A percentile compares a stretch with the other conserved stretches of the same genome.
phyloP scores from a whole-genome alignment of 306 rosid genomes.

The Elaeagnus macrophylla region DNA sequence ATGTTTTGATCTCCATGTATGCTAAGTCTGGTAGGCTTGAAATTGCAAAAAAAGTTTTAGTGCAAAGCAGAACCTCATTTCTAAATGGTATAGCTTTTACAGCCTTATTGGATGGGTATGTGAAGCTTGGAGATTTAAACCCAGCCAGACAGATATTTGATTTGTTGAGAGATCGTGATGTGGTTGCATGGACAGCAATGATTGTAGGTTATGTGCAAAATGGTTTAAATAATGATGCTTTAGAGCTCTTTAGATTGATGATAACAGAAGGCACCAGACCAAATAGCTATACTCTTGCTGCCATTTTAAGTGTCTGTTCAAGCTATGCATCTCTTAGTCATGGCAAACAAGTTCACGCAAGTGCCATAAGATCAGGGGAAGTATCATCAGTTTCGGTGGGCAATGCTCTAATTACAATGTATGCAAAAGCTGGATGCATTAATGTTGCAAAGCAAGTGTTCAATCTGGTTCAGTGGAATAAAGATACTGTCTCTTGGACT shows the following conservation, averaged over 20 bases:
- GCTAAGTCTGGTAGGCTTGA: constrained; percentile 60
- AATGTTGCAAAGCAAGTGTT: constrained; percentile 55
- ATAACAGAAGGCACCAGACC: constrained; percentile 60
- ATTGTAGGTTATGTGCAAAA: constrained; percentile 74
- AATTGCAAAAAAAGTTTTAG: constrained; percentile 46
- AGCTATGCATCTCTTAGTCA: constrained; percentile 61
- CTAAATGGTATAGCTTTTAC: constrained; percentile 73
- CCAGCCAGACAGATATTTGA: constrained; percentile 78
- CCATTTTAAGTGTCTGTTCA: constrained; percentile 61
- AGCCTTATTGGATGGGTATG: constrained; percentile 68
- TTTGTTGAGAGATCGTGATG: constrained; percentile 48
- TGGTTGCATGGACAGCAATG: constrained; percentile 89
- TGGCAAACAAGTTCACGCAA: constrained; percentile 78
- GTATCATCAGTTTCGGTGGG: constrained; percentile 60
- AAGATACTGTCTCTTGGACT: constrained; percentile 66
- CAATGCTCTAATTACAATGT: constrained; percentile 76
- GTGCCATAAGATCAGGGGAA: constrained; percentile 53
- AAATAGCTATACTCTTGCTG: constrained; percentile 65
- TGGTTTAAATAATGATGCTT: constrained; percentile 51
- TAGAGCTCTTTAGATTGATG: constrained; percentile 65
- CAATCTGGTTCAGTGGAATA: constrained; percentile 27
- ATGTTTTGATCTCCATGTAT: constrained; percentile 75
- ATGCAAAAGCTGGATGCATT: constrained; percentile 76
- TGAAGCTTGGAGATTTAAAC: constrained; percentile 62
- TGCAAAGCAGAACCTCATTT: constrained; percentile 31